Evolutionary conservation across 345 rosid genomes (phyloP), one percentile per base, ranked within the genome.

Genomic region (Brassica rapa): DNA sequence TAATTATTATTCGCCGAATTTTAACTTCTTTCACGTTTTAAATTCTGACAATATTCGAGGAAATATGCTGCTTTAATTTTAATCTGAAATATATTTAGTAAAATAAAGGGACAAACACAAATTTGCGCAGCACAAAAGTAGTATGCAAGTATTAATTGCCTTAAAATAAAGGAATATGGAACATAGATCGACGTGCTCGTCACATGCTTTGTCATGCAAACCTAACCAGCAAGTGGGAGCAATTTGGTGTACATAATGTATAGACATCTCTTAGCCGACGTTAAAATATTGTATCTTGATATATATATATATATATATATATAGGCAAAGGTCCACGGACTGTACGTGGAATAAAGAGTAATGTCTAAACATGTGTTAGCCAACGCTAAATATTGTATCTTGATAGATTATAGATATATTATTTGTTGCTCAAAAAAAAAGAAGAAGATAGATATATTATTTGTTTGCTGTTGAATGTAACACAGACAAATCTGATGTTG

Each of bases 151-250:
- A 66, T 70, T 30, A 19, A 19, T 24, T 64, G 46, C 8, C 11
- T 27, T 56, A 64, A 56, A 57, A 57, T 39, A 65, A 72, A 39
- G 62, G 27, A 56, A 41, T 59, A 6, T 66, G 62, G 6, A 72
- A 72, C 82, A 66, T 57, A 72, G 68, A 78, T 78, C 59, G 73
- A 78, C 77, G 82, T 59, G 82, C 72, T 78, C 77, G 73, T 72
- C 82, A 78, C 82, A 59, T 78, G 82, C 73, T 61, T 72, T 66
- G 29, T 72, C 82, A 72, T 78, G 77, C 82, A 78, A 78, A 72
- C 82, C 82, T 78, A 78, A 66, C 77, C 51, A 72, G 72, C 77
- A 65, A 29, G 77, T 78, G 73, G 82, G 30, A 23, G 39, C 49
- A 30, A 53, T 78, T 37, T 64, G 71, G 59, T 53, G 43, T 19